Percentiles rank a stretch among this genome's conserved stretches.
These are phyloP conservation scores for Suhomyces sp. DNA, from an alignment of 805 yeast species.

Conservation along the genomic window DNA sequence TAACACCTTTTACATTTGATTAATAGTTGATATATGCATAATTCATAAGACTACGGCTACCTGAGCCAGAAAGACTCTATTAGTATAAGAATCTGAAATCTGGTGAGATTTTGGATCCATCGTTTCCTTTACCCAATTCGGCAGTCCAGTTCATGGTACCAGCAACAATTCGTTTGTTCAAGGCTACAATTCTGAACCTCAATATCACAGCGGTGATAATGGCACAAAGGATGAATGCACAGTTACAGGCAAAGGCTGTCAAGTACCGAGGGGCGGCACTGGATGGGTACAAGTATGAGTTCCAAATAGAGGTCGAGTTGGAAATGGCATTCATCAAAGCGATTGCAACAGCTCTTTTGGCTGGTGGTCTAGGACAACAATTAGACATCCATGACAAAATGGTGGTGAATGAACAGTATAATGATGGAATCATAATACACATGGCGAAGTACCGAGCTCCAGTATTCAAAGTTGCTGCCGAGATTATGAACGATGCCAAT, in stretches of 20 bases:
- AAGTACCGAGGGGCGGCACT: conserved; percentile 46
- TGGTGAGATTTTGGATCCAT: conserved; percentile 41
- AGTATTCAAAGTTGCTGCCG: conserved; percentile 50
- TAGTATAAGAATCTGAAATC: conserved; percentile 43
- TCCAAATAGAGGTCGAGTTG: conserved; percentile 58
- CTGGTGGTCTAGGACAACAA: conserved; percentile 56
- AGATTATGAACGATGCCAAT: conserved; percentile 46
- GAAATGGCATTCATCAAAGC: conserved; percentile 57
- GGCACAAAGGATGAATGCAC: conserved; percentile 45
- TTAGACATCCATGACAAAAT: conserved; percentile 57
- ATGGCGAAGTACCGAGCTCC: conserved; percentile 61
- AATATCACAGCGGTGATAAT: conserved; percentile 39
- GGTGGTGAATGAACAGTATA: conserved; percentile 54
- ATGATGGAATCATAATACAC: conserved; percentile 58
- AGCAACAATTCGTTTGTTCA: conserved; percentile 42
- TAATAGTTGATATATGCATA: no score
- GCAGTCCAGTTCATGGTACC: conserved; percentile 52
- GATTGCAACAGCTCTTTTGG: conserved; percentile 57
- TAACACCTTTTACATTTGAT: no score
- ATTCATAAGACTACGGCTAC: no score
- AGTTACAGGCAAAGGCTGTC: conserved; percentile 48
- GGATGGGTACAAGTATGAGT: conserved; percentile 50
- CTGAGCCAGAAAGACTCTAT: no score
- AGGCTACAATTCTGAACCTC: conserved; percentile 34
- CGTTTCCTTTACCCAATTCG: conserved; percentile 48